Percentiles rank a stretch among this genome's conserved stretches.
Evolutionary conservation across 352 stramenopile species (phyloP).

Genomic region (Pythium brassicae): DNA sequence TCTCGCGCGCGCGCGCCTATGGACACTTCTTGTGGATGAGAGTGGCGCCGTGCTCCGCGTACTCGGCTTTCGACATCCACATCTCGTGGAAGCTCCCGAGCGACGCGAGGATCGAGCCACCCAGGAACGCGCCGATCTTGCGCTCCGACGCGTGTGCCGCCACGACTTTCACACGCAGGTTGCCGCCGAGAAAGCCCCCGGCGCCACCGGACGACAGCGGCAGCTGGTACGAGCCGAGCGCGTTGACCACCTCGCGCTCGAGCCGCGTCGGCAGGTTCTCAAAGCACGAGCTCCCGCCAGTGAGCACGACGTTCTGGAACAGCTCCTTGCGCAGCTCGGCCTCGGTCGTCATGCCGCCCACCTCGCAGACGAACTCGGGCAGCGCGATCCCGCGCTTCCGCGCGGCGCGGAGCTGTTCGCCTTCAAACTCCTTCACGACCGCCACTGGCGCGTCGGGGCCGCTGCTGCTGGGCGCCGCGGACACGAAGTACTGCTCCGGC

Average conservation of each 20-base stretch:
- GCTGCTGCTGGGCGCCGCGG: conserved; percentile 10
- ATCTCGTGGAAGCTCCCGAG: conserved; percentile 98
- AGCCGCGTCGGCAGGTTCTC: conserved; percentile 71
- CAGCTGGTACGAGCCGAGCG: conserved; percentile 35
- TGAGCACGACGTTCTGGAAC: conserved; percentile 81
- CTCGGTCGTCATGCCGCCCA: conserved; percentile 54
- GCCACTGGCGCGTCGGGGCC: neutral
- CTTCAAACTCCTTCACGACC: conserved; percentile 8
- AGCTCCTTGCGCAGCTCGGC: conserved; percentile 74
- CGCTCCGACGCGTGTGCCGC: conserved; percentile 62
- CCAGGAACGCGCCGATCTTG: conserved; percentile 79
- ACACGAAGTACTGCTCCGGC: conserved; percentile 85
- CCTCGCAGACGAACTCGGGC: conserved; percentile 61
- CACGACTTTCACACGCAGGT: conserved; percentile 39
- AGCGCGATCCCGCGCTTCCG: conserved; percentile 41
- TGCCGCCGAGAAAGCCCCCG: conserved; percentile 21
- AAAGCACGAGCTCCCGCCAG: conserved; percentile 76
- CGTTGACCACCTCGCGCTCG: conserved; percentile 65
- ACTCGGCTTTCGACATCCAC: conserved; percentile 99
- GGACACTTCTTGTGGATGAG: conserved; percentile 97
- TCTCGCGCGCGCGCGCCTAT: too few relatives aligned
- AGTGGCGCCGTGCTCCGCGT: conserved; percentile 94
- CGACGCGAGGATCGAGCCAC: conserved; percentile 96
- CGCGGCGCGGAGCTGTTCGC: neutral
- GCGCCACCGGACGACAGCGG: conserved; percentile 17